Base-by-base conservation (phyloP, 2,329 filamentous ascomycete genomes). In the Penicillium vulpinum region DNA sequence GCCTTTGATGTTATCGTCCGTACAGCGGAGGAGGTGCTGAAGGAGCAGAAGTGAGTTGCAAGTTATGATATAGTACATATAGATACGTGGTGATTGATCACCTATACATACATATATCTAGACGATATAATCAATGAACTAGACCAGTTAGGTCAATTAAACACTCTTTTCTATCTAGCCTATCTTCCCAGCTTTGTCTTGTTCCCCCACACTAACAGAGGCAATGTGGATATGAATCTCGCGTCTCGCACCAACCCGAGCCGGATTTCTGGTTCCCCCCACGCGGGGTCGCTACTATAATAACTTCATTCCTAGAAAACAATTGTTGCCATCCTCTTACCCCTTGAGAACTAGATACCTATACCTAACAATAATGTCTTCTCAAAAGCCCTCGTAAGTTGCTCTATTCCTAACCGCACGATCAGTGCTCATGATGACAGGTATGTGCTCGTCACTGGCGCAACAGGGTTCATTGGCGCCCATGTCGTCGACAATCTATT, bases 1-100 rank as follows among this genome's bases (percentile, higher is more conserved):
- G 86, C 92, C 0, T 96, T 95, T 78, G 84, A 89, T 15, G 83
- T 90, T 54, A 71, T 97, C 36, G 85, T 92, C 2, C 75, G 81
- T 60, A 80, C 80, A 16, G 83, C 88, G 0, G 85, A 89, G 73
- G 81, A 82, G 67, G 77, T 84, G 9, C 43, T 68, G 5, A 53
- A 63, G 41, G 33, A 61, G 45, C 36, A 59, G 18, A 51, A 51
- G 11, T 51, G 39, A 33, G 5, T 45, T 8, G 7, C 8, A 15
- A 10, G n/a, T 44, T 26, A 31, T 31, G 8, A 26, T 33, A 7
- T 33, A 11, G 18, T n/a, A 22, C 21, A 24, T 33, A n/a, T 21
- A 44, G 21, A 35, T 40, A 10, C n/a, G 9, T 33, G 36, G 8
- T n/a, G 24, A 13, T 31, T 8, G 18, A 43, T 33, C 2, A 29